Evolutionary conservation across 1,284 basidiomycete species (phyloP).

Genomic region (Ceraceosorus bombacis): DNA sequence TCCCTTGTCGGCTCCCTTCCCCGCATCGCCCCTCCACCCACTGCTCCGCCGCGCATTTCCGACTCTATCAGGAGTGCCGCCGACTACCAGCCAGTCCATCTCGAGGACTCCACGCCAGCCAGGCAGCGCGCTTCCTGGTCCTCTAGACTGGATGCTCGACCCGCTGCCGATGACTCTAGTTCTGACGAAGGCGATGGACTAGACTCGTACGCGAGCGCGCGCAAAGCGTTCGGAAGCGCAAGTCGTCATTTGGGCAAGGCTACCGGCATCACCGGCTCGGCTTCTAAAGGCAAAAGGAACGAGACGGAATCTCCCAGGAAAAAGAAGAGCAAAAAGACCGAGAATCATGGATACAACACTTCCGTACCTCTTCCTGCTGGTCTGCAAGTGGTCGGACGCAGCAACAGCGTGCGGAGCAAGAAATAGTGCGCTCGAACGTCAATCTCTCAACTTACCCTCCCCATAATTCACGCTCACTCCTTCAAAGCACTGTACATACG

Average conservation of each 20-base stretch:
- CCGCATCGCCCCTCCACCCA: constrained; percentile 30
- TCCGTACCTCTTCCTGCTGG: constrained; percentile 16
- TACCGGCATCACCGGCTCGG: constrained; percentile 25
- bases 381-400: constrained; percentile 17
- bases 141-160: constrained; percentile 28
- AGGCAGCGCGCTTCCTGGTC: constrained; percentile 34
- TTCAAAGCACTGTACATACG: too few relatives aligned
- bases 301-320: constrained; percentile 2
- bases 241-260: constrained; percentile 34
- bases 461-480: too few relatives aligned
- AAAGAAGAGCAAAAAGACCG: constrained; percentile 7
- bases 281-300: not conserved
- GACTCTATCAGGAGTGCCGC: constrained; percentile 15
- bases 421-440: too few relatives aligned
- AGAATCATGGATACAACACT: constrained; percentile 14
- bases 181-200: constrained; percentile 34
- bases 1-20: constrained; percentile 9
- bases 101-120: constrained; percentile 9
- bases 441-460: too few relatives aligned
- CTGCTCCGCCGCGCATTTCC: constrained; percentile 19
- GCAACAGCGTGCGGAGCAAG: constrained; percentile 1
- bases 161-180: constrained; percentile 20
- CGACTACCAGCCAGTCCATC: constrained; percentile 20
- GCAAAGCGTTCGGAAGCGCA: constrained; percentile 38
- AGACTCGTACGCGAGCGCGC: constrained; percentile 33